These are phyloP conservation scores for Talaromyces proteolyticus DNA, from an alignment of 495 filamentous ascomycete genomes.

Conservation along the genomic window DNA sequence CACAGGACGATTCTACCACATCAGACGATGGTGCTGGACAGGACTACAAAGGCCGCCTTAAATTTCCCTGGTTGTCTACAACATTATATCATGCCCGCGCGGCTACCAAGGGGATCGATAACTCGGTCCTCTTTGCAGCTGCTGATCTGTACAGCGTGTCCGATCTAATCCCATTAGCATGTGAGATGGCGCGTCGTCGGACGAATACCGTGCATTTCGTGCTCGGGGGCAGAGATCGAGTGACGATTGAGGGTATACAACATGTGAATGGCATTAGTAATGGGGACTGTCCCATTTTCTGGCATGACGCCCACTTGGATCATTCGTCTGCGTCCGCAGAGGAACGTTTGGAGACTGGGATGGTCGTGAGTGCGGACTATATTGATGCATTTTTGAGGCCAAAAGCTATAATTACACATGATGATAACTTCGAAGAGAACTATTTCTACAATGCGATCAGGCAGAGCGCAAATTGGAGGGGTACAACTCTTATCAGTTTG, in stretches of 20 bases:
- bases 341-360: slow-evolving; percentile 43
- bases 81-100: slow-evolving; percentile 39
- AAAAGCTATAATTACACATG: slow-evolving; percentile 45
- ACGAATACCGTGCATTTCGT: slow-evolving; percentile 48
- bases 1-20: slow-evolving; percentile 10
- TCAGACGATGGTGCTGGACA: slow-evolving; percentile 16
- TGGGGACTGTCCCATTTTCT: slow-evolving; percentile 42
- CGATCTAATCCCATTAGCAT: slow-evolving; percentile 47
- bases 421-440: slow-evolving; percentile 30
- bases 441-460: slow-evolving; percentile 52
- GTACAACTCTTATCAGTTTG: slow-evolving; percentile 58
- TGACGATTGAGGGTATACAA: slow-evolving; percentile 45
- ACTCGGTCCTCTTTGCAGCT: slow-evolving; percentile 43
- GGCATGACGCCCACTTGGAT: slow-evolving; percentile 50
- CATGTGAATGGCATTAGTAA: slow-evolving; percentile 40
- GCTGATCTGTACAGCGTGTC: slow-evolving; percentile 44
- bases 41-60: slow-evolving; percentile 47
- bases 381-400: slow-evolving; percentile 42
- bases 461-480: slow-evolving; percentile 31
- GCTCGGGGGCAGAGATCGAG: slow-evolving; percentile 47
- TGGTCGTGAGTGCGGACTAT: slow-evolving; percentile 33
- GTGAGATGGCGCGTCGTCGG: slow-evolving; percentile 41
- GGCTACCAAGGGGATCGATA: slow-evolving; percentile 17
- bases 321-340: slow-evolving; percentile 40
- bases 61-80: slow-evolving; percentile 45